Base-by-base conservation (phyloP, 78 protist species). In the Paratrimastix pyriformis region DNA sequence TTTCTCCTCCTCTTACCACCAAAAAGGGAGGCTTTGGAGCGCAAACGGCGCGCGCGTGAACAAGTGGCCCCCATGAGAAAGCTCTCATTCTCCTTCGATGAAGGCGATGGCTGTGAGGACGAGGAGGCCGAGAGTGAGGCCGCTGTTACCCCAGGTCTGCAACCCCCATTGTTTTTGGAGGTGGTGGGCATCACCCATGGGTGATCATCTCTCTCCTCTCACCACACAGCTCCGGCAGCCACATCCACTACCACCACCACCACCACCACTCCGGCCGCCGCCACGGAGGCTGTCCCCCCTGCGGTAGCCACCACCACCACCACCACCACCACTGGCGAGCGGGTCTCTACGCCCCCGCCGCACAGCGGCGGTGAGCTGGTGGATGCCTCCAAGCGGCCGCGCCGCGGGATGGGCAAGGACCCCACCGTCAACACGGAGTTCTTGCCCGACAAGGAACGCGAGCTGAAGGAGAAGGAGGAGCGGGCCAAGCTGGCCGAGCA, bases 371-470 rank as follows among this genome's bases (percentile, higher is more conserved):
- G n/a, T n/a, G n/a, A n/a, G n/a, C n/a, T n/a, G n/a, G n/a, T n/a
- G n/a, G n/a, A n/a, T n/a, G n/a, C n/a, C n/a, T n/a, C n/a, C n/a
- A n/a, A n/a, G n/a, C n/a, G n/a, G n/a, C n/a, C n/a, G n/a, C n/a
- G n/a, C n/a, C n/a, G n/a, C n/a, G n/a, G n/a, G 43, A 59, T 74
- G 46, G 72, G 75, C 48, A 84, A 86, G 74, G 65, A 84, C 76
- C 86, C 88, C 29, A 44, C 35, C 7, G 82, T 88, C 35, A 81
- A 90, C 68, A 87, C 92, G 4, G 74, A 77, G 3, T 87, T 90
- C 59, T 52, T 90, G 42, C 93, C 92, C 9, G 94, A 90, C 60
- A 18, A 29, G 6, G 91, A 88, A 37, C 80, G 93, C 21, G 94
- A 90, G 62, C 76, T 70, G 70, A 43, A 70, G 11, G 37, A 8